These are phyloP conservation scores for Penicillium maclennaniae DNA, from an alignment of 495 filamentous ascomycete species.

Conservation along the genomic window DNA sequence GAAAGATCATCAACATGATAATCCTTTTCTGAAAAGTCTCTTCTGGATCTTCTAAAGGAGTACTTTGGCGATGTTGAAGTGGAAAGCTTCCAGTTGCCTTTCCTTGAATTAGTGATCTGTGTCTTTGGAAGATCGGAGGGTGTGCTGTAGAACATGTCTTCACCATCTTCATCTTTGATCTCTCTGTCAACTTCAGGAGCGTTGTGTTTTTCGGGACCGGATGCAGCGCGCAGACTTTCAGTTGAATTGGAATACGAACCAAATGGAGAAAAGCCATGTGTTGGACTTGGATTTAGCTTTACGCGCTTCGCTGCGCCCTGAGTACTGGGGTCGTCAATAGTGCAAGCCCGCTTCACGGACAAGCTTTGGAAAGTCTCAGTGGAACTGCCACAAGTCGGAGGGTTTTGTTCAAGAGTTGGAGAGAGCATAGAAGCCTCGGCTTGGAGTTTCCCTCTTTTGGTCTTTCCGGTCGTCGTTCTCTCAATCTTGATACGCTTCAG, in stretches of 20 bases:
- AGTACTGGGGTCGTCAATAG: too few relatives aligned
- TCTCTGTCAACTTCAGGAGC: not conserved
- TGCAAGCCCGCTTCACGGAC: too few relatives aligned
- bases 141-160: not conserved
- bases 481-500: not conserved
- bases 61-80: not conserved
- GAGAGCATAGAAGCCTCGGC: not conserved
- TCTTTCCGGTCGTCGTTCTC: too few relatives aligned
- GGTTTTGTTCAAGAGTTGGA: not conserved
- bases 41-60: not conserved
- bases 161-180: not conserved
- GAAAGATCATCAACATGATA: not conserved
- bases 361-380: too few relatives aligned
- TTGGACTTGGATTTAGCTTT: too few relatives aligned
- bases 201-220: too few relatives aligned
- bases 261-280: too few relatives aligned
- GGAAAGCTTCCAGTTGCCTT: not conserved
- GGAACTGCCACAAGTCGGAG: too few relatives aligned
- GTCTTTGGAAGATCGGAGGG: not conserved
- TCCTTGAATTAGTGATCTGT: not conserved
- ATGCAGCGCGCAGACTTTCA: too few relatives aligned
- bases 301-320: too few relatives aligned
- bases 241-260: too few relatives aligned
- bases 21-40: not conserved
- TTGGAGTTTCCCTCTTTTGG: not conserved